Evolutionary conservation across 192 early-diverging fungal genomes (phyloP), one percentile per base, ranked within the genome.

Genomic region (Coemansia guatemalensis): DNA sequence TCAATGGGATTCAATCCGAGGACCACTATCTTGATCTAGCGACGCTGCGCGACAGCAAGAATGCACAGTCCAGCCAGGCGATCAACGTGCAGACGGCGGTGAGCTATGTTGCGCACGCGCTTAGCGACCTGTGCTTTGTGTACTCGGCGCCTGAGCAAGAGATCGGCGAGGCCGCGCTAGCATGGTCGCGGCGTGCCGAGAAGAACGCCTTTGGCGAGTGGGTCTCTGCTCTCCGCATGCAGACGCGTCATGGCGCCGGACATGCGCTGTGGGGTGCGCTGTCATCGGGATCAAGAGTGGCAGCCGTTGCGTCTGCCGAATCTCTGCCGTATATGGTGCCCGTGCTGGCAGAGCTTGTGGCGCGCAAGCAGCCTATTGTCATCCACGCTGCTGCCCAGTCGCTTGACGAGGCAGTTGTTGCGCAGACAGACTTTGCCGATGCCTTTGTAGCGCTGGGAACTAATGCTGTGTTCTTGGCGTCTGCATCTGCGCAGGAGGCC

Each of bases 241-340:
- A 87, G 39, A 94, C 94, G 56, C 86, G 91, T 48, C 53, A 69
- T 23, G 94, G 94, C 56, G 93, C 94, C 27, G 86, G 88, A 2
- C 79, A 87, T 20, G 89, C 88, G 8, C 83, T 94, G 24, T 88
- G 89, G 59, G 95, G 93, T 59, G 88, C 92, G 6, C 74, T 92
- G 27, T 63, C 80, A 8, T 59, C 83, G 0, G 65, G 74, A 14
- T 74, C 81, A 18, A 53, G 65, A 8, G 58, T 85, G 24, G 74
- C 85, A 1, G 89, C 88, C 33, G 71, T 93, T 50, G 80, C 89
- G 1, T 85, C 89, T n/a, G 90, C 89, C 9, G 85, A 84, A 56
- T 89, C 92, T 1, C 82, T 97, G 32, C 79, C 87, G 14, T 82
- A 84, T 53, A 92, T 97, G 93, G 80, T 94, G 20, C 92, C 93